Percentiles rank a stretch among this genome's conserved stretches.
These are phyloP conservation scores for Colletotrichum tropicale DNA, from an alignment of 2,329 filamentous ascomycete species.

Conservation along the genomic window DNA sequence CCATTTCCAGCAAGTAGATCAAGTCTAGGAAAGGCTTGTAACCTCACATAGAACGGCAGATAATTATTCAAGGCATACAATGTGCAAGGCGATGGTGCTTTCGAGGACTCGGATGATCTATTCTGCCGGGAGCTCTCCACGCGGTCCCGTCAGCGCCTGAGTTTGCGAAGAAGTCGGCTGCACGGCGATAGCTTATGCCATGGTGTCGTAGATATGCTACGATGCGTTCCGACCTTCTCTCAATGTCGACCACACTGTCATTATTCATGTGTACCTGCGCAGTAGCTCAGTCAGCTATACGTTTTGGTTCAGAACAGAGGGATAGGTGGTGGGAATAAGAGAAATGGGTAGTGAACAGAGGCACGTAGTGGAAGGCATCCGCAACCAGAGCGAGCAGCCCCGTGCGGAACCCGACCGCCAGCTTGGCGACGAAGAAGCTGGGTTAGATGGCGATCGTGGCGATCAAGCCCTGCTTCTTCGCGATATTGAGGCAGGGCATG, in stretches of 20 bases:
- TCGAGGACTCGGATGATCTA: neutral
- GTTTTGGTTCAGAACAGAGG: neutral
- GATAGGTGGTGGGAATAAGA: no score
- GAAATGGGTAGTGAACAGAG: conserved; percentile 23
- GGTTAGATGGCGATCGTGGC: conserved; percentile 54
- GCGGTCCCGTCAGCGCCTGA: neutral
- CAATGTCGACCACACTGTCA: conserved; percentile 61
- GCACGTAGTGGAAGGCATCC: conserved; percentile 80
- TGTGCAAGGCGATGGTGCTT: neutral
- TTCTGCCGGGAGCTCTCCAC: neutral
- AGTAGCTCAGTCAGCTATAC: conserved; percentile 72
- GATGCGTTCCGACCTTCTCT: conserved; percentile 64
- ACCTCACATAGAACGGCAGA: neutral
- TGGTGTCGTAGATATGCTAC: conserved; percentile 75
- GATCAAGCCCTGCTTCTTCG: conserved; percentile 50
- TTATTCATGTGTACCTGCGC: conserved; percentile 70
- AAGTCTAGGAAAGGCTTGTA: neutral
- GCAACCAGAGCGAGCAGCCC: conserved; percentile 74
- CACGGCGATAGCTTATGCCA: conserved; percentile 73
- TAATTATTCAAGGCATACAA: neutral
- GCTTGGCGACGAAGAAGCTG: conserved; percentile 56
- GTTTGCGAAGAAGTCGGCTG: conserved; percentile 61
- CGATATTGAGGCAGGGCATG: conserved; percentile 26
- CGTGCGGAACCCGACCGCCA: conserved; percentile 71
- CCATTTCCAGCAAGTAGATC: neutral